Evolutionary conservation across 495 filamentous ascomycete genomes (phyloP), one percentile per base, ranked within the genome.

Genomic region (Hypoxylon rickii): DNA sequence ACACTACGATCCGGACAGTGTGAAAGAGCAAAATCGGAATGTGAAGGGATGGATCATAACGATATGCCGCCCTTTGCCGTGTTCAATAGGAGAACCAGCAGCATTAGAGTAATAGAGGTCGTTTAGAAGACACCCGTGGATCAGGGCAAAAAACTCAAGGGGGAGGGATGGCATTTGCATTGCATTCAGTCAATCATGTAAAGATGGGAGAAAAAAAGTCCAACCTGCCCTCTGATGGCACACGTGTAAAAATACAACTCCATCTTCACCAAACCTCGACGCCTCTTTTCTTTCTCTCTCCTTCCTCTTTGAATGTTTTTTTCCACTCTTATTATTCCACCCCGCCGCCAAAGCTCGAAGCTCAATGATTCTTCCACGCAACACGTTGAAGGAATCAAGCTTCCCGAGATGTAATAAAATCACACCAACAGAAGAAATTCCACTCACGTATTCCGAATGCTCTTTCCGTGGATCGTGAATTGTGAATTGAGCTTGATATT

Each of bases 21-120:
- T 66, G 59, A 57, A 44, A 43, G 49, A 52, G 50, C 53, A 51
- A 55, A 40, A 42, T 36, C 43, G 64, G 50, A 47, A 40, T 43
- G 49, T 44, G 49, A 56, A 40, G 38, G 54, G 29, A 44, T 29
- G 46, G 51, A 66, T 53, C 38, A 43, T 20, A 17, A 49, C 39
- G 59, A 47, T n/a, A n/a, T 51, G 46, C 38, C 45, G 15, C 13
- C 45, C 56, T 59, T 56, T 51, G 47, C 58, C 50, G 52, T 61
- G 60, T 63, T 59, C 63, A 48, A 55, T 62, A 61, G 55, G 50
- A 65, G 58, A 64, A 61, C 60, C 53, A 66, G 58, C 59, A 63
- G 55, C 56, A 63, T 61, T 66, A 69, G 63, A 66, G 40, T 63
- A 65, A 68, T 69, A 68, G 66, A 69, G 50, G 56, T 56, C 51